Evolutionary conservation across 1,139 yeast species (phyloP), one percentile per base, ranked within the genome.

Genomic region (Nakaseomyces uthaithaninus): DNA sequence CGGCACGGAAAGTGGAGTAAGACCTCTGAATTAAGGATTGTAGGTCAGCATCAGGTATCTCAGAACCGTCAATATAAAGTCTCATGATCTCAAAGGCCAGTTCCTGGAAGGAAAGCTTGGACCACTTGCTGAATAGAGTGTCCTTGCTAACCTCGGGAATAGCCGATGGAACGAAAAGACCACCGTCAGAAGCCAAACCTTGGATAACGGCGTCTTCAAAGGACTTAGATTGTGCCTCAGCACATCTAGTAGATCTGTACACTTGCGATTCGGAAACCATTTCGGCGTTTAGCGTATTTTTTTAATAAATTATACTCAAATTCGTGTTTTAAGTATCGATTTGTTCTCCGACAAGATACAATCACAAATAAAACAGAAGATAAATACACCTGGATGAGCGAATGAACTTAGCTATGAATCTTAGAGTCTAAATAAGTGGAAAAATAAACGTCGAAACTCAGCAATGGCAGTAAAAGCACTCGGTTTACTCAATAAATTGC

Each of bases 141-240:
- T 74, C 74, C 12, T 68, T 52, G 18, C 85, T 77, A 33, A 84
- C 71, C 46, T 69, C 60, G 40, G 97, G 95, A 51, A 89, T 84
- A 42, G 63, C 69, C 8, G 93, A 75, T 39, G 98, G 99, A 44
- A 93, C 72, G 62, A 85, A 91, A 38, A 91, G 74, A 33, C 98
- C 98, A 52, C 98, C 98, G 61, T 93, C 98, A 40, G 83, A 77
- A 40, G 97, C 98, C 55, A 91, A 72, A 36, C 98, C 98, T 48
- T 84, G 83, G 65, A 91, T 83, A 40, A 91, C 89, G 7, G 89
- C 95, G 45, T 83, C 94, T 64, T 91, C 98, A 54, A 91, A 91
- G 3, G 91, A 72, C 43, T 79, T 72, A 11, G 73, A 64, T 51
- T 77, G 75, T 24, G 63, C 62, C 10, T 60, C 61, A 18, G 77